These are phyloP conservation scores for Xylariaceae sp. DNA, from an alignment of 2,329 filamentous ascomycete species.

Conservation along the genomic window DNA sequence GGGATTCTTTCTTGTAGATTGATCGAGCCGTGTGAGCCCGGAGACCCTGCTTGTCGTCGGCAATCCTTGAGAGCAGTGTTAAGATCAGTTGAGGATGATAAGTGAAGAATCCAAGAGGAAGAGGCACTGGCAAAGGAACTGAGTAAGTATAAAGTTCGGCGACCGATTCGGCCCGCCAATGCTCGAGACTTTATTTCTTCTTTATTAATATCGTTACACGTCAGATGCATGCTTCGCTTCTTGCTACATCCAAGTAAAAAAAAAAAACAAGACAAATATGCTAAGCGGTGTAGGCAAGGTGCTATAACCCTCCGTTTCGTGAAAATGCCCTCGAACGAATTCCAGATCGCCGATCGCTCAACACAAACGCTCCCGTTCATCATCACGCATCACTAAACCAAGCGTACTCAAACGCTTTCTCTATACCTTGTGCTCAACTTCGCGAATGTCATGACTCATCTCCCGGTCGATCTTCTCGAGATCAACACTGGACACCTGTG, in stretches of 20 bases:
- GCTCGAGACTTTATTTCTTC: neutral
- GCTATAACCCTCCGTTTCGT: neutral
- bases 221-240: neutral
- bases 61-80: neutral
- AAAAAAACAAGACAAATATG: neutral
- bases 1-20: neutral
- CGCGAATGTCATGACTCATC: constrained; percentile 29
- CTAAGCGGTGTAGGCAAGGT: neutral
- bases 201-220: neutral
- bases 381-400: neutral
- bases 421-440: constrained; percentile 29
- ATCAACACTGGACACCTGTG: constrained; percentile 43
- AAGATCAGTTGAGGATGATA: neutral
- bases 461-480: constrained; percentile 44
- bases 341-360: neutral
- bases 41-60: neutral
- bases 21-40: neutral
- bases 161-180: no score
- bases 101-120: neutral
- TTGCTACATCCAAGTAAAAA: no score
- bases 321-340: neutral
- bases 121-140: no score
- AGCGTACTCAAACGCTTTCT: neutral
- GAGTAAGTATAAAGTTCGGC: no score
- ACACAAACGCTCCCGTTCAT: neutral